A percentile compares a stretch with the other conserved stretches of the same genome.
These are phyloP conservation scores for Ophiocytium majus DNA, from an alignment of 352 stramenopile species.

Conservation along the genomic window DNA sequence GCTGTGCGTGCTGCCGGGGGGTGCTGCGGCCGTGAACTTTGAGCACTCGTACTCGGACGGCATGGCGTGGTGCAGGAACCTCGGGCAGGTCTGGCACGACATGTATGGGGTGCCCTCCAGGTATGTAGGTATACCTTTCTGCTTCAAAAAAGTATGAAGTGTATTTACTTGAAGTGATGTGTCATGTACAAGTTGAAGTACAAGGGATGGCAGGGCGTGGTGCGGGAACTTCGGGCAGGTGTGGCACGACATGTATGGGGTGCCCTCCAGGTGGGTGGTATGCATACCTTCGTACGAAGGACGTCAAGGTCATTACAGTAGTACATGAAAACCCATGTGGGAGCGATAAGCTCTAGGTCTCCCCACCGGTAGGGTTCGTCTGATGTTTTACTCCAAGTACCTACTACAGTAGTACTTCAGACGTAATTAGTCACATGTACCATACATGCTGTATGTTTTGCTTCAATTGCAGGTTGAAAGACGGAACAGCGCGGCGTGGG, in stretches of 20 bases:
- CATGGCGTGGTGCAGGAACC: constrained; percentile 83
- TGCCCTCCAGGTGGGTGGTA: constrained; percentile 12
- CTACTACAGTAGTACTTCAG: background rate
- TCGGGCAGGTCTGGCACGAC: constrained; percentile 72
- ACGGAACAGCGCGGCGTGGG: too few relatives aligned
- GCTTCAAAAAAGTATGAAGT: too few relatives aligned
- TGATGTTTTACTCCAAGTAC: too few relatives aligned
- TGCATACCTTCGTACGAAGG: background rate
- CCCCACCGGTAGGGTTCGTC: background rate
- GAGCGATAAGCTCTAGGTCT: background rate
- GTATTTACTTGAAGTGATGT: background rate
- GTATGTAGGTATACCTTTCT: background rate
- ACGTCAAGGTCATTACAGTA: background rate
- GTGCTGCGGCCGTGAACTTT: constrained; percentile 84
- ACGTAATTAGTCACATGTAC: background rate
- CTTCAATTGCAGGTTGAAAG: too few relatives aligned
- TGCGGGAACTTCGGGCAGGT: constrained; percentile 85
- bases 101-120: constrained; percentile 46
- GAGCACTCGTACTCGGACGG: constrained; percentile 88
- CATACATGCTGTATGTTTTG: background rate
- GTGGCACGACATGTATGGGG: constrained; percentile 55
- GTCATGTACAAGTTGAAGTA: background rate
- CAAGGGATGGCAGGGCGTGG: constrained; percentile 71
- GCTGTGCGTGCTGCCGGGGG: constrained; percentile 68
- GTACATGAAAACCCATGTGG: background rate